phyloP scores from a whole-genome alignment of 2,329 filamentous ascomycete genomes.

The Macroventuria anomochaeta region DNA sequence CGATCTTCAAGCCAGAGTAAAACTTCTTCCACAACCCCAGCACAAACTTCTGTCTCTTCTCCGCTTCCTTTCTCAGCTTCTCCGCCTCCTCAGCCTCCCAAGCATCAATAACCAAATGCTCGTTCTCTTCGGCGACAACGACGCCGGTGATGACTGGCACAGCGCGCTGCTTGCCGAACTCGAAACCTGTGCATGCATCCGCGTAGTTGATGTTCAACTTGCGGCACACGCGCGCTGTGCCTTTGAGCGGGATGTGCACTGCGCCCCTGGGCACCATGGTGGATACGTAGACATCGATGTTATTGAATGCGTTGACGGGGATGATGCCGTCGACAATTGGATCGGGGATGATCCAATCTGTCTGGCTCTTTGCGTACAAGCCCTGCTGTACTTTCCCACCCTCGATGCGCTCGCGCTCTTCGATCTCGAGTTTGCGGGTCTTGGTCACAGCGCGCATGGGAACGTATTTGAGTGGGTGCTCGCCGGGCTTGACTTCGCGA shows the following conservation, averaged over 20 bases:
- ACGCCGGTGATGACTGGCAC: conserved; percentile 91
- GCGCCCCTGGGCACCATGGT: conserved; percentile 91
- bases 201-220: conserved; percentile 86
- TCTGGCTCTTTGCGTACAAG: conserved; percentile 82
- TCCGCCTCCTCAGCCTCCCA: conserved; percentile 75
- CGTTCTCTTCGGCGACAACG: conserved; percentile 82
- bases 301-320: conserved; percentile 92
- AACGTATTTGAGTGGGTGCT: conserved; percentile 81
- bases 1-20: conserved; percentile 81
- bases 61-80: conserved; percentile 78
- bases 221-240: conserved; percentile 80
- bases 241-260: conserved; percentile 80
- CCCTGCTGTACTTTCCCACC: conserved; percentile 88
- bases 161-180: conserved; percentile 93
- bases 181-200: conserved; percentile 94
- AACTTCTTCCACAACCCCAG: conserved; percentile 85
- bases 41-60: conserved; percentile 77
- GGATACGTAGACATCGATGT: conserved; percentile 93
- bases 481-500: conserved; percentile 72
- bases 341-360: conserved; percentile 91
- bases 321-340: conserved; percentile 86
- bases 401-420: conserved; percentile 77
- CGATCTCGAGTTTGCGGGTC: conserved; percentile 84
- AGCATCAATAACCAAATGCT: conserved; percentile 75
- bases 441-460: conserved; percentile 90